These are phyloP conservation scores for Mycena galopus DNA, from an alignment of 768 basidiomycete genomes.

Conservation along the genomic window DNA sequence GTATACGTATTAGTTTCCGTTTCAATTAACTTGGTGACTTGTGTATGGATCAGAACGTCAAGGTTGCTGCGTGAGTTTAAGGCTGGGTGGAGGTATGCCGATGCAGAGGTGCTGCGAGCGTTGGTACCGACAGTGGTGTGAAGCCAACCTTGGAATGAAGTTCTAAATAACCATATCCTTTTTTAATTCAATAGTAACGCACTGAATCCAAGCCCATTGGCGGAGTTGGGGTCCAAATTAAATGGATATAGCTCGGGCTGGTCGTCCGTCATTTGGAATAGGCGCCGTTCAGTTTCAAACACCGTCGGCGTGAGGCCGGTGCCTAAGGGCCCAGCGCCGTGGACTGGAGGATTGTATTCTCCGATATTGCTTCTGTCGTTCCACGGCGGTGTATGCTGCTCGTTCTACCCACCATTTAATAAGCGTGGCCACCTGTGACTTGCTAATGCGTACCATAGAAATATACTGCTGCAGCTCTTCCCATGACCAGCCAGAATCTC, in stretches of 20 bases:
- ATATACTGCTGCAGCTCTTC: slow-evolving; percentile 30
- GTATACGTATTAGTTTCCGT: background rate
- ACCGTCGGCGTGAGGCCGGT: slow-evolving; percentile 36
- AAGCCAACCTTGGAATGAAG: slow-evolving; percentile 29
- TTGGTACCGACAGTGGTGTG: slow-evolving; percentile 29
- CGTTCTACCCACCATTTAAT: slow-evolving; percentile 37
- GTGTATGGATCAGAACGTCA: slow-evolving; percentile 31
- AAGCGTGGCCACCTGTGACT: no score
- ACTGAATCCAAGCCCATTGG: slow-evolving; percentile 45
- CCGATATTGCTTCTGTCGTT: slow-evolving; percentile 40
- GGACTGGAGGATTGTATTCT: slow-evolving; percentile 37
- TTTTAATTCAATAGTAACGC: background rate
- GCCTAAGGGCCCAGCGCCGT: slow-evolving; percentile 37
- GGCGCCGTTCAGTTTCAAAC: slow-evolving; percentile 32
- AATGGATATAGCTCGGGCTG: slow-evolving; percentile 41
- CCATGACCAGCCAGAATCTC: slow-evolving; percentile 43
- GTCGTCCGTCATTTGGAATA: slow-evolving; percentile 38
- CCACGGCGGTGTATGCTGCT: slow-evolving; percentile 38
- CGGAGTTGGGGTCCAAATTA: slow-evolving; percentile 46
- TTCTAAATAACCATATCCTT: background rate
- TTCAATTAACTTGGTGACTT: slow-evolving; percentile 16
- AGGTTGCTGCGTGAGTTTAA: slow-evolving; percentile 36
- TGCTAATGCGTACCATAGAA: slow-evolving; percentile 18
- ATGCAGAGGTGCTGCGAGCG: slow-evolving; percentile 33
- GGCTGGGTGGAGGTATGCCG: slow-evolving; percentile 36